Percentiles rank a stretch among this genome's conserved stretches.
These are phyloP conservation scores for Botrytis cinerea DNA, from an alignment of 2,329 filamentous ascomycete genomes.

Conservation along the genomic window DNA sequence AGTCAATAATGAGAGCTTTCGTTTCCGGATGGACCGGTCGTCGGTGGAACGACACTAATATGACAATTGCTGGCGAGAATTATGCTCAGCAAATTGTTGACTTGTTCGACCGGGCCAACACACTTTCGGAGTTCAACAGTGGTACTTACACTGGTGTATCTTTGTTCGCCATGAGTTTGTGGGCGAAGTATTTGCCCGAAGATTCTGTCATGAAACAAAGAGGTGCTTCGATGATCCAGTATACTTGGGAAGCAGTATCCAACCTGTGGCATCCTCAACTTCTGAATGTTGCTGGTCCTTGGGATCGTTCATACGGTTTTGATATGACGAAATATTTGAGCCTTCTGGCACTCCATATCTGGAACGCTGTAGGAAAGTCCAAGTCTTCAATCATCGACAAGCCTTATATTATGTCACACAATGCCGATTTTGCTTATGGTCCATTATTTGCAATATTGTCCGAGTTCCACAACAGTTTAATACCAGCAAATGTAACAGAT, in stretches of 20 bases:
- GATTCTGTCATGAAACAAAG: conserved; percentile 45
- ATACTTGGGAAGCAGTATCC: conserved; percentile 55
- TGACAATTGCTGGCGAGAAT: conserved; percentile 57
- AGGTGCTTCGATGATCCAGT: conserved; percentile 50
- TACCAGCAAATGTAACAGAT: conserved; percentile 45
- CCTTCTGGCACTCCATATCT: conserved; percentile 59
- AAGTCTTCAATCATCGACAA: conserved; percentile 34
- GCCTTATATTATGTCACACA: conserved; percentile 52
- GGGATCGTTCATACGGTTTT: conserved; percentile 64
- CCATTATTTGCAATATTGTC: conserved; percentile 59
- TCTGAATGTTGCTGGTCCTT: conserved; percentile 63
- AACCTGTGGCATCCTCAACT: conserved; percentile 59
- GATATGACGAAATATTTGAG: conserved; percentile 65
- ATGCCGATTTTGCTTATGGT: conserved; percentile 58
- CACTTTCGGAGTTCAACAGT: conserved; percentile 58
- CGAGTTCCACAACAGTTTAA: conserved; percentile 50
- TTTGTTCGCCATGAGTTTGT: conserved; percentile 58
- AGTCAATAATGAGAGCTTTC: conserved; percentile 64
- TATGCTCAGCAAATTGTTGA: conserved; percentile 58
- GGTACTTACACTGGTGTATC: conserved; percentile 64
- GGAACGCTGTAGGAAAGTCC: conserved; percentile 55
- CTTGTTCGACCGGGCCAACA: conserved; percentile 57
- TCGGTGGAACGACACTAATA: conserved; percentile 55
- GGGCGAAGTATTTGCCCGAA: conserved; percentile 59
- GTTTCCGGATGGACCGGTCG: conserved; percentile 60